Percentiles rank a stretch among this genome's conserved stretches.
Evolutionary conservation across 2,329 filamentous ascomycete species (phyloP).

Genomic region (Apiospora arundinis): DNA sequence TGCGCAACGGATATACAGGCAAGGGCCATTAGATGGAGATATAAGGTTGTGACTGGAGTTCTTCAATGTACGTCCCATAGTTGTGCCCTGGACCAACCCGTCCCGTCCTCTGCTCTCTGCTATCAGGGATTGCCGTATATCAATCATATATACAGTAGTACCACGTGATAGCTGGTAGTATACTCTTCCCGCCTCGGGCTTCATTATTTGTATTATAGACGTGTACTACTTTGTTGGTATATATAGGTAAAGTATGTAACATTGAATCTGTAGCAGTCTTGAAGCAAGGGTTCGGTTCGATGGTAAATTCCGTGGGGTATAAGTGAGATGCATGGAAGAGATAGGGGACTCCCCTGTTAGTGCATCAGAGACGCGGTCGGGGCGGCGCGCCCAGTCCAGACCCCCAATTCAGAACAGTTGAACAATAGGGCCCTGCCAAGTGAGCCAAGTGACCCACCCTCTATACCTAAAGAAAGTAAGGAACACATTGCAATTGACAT

Average conservation of each 20-base stretch:
- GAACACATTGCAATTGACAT: conserved; percentile 15
- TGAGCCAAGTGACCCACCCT: conserved; percentile 10
- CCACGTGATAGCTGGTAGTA: neutral
- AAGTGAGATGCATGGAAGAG: neutral
- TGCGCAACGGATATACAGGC: too few species aligned
- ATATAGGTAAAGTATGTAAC: neutral
- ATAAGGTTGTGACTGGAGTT: too few species aligned
- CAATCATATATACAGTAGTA: too few species aligned
- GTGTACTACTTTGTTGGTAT: neutral
- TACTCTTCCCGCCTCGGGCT: too few species aligned
- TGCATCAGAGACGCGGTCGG: neutral
- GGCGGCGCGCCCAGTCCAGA: conserved; percentile 1
- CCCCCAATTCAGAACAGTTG: neutral
- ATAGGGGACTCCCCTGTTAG: neutral
- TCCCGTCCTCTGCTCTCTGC: too few species aligned
- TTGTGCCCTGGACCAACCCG: too few species aligned
- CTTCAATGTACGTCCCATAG: too few species aligned
- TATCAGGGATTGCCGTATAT: too few species aligned
- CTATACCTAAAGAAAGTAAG: conserved; percentile 13
- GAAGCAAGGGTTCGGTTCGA: neutral
- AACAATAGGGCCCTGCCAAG: neutral
- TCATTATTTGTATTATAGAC: too few species aligned
- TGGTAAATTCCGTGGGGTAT: conserved; percentile 1
- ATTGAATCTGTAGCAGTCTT: neutral
- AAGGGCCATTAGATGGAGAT: too few species aligned